Evolutionary conservation across 305 asterid genomes (phyloP).

Genomic region (Galium porrigens): DNA sequence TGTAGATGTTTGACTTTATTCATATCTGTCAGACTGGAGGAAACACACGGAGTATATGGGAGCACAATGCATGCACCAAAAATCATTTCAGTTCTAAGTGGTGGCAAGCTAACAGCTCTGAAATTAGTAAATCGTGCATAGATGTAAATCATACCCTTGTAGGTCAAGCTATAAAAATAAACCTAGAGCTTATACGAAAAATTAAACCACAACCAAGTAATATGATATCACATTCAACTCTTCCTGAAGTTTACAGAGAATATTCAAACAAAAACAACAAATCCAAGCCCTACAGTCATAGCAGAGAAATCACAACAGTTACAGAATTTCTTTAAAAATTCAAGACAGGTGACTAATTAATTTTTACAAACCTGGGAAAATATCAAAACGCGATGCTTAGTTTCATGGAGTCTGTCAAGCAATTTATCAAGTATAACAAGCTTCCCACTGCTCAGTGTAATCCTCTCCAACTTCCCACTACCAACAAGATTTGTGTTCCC

Average conservation of each 20-base stretch:
- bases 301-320: neutral
- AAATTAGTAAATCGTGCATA: neutral
- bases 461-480: constrained; percentile 75
- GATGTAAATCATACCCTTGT: neutral
- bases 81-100: neutral
- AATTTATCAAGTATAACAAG: constrained; percentile 87
- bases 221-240: neutral
- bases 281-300: neutral
- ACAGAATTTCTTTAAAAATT: neutral
- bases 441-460: constrained; percentile 93
- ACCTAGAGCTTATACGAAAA: neutral
- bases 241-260: neutral
- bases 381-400: constrained; percentile 87
- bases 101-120: neutral
- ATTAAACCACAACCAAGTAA: neutral
- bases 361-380: constrained; percentile 78
- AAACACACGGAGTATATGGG: neutral
- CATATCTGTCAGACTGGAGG: neutral
- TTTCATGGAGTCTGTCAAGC: constrained; percentile 71
- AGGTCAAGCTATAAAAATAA: neutral
- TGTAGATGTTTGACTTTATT: neutral
- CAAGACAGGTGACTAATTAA: neutral
- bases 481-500: constrained; percentile 75
- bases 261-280: neutral
- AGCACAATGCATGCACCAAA: neutral